Base-by-base conservation (phyloP, 1,284 basidiomycete genomes). In the Xerocomus nothofagi region DNA sequence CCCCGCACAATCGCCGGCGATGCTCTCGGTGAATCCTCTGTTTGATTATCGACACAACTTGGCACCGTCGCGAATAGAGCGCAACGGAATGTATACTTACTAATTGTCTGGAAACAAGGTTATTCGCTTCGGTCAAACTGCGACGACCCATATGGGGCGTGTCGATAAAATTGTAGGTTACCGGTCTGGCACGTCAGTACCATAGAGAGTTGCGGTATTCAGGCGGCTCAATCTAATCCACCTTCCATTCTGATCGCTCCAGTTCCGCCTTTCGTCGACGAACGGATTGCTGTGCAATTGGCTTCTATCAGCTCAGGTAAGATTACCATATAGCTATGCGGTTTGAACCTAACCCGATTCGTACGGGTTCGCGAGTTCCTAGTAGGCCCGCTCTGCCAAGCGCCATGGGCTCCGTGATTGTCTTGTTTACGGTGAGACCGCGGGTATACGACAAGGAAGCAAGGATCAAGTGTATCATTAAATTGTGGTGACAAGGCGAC, bases 221-320 rank as follows among this genome's bases (percentile, higher is more conserved):
- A 27, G 9, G 55, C 51, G 55, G 55, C 42, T 32, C 33, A 47
- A 17, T 36, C 20, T 29, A 47, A 17, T 36, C 20, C 21, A 29
- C 20, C 32, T 41, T 40, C 36, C 37, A 21, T 56, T 53, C 54
- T 26, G 33, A 24, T 23, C n/a, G 17, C 24, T 53, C 29, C 31
- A 17, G 41, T 34, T 37, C 53, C 53, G 50, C 32, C 31, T 57
- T 48, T 54, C 53, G 51, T 57, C 53, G 55, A 54, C 9, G 32
- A 23, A n/a, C 55, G 55, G 53, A 39, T 38, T 29, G 34, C 8
- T 10, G 23, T 14, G n/a, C n/a, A n/a, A n/a, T 2, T 7, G n/a
- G 20, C 7, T 32, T 49, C 36, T 31, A 11, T 29, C 49, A 14
- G 48, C 29, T 55, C 34, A 6, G 30, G 33, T n/a, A 21, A 36